These are phyloP conservation scores for Kazachstania viticola DNA, from an alignment of 805 yeast genomes.

Conservation along the genomic window DNA sequence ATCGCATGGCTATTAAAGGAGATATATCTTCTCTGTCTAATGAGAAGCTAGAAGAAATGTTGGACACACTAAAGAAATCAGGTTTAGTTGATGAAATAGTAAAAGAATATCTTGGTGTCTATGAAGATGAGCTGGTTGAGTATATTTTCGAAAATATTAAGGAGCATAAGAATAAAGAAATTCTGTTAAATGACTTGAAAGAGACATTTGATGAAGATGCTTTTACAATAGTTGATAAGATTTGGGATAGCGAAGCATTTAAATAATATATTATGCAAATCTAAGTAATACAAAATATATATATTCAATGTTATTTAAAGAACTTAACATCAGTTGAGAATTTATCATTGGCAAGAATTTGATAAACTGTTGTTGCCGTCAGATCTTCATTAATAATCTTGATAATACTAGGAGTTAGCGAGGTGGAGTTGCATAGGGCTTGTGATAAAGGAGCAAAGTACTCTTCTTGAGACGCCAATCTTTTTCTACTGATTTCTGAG, in stretches of 20 bases:
- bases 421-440: conserved; percentile 14
- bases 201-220: conserved; percentile 28
- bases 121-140: conserved; percentile 24
- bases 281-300: too few species aligned
- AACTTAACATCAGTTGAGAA: background rate
- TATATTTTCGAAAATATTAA: conserved; percentile 22
- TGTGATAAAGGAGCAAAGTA: conserved; percentile 21
- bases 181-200: conserved; percentile 16
- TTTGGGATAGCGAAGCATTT: conserved; percentile 16
- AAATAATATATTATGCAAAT: background rate
- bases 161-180: conserved; percentile 13
- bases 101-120: conserved; percentile 24
- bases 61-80: conserved; percentile 11
- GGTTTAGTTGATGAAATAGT: conserved; percentile 20
- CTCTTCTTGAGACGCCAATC: conserved; percentile 12
- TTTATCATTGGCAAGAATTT: conserved; percentile 4
- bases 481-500: conserved; percentile 14
- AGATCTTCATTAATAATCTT: conserved; percentile 10
- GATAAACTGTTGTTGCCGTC: conserved; percentile 16
- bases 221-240: conserved; percentile 15
- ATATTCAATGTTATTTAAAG: background rate
- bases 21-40: conserved; percentile 7
- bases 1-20: background rate
- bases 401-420: conserved; percentile 15
- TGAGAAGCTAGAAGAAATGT: conserved; percentile 9